Conservation (phyloP, 2,329 filamentous ascomycete species). For the Ceratocystis harringtonii region DNA sequence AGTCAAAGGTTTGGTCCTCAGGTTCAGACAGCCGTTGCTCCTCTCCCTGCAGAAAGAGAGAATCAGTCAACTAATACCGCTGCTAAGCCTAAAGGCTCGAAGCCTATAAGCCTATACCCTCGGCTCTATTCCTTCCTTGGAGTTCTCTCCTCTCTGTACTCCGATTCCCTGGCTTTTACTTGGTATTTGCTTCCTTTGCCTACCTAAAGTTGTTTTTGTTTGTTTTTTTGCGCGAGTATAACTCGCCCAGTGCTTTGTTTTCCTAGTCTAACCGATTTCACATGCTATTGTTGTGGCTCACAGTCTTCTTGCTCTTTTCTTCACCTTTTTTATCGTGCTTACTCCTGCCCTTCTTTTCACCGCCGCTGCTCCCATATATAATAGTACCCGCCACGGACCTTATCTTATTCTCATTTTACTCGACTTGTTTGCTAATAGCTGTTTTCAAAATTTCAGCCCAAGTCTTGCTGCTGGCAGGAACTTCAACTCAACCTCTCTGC, state of each 20-base stretch:
- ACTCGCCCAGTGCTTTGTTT: not conserved
- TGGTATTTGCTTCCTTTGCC: not conserved
- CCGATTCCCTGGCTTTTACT: not conserved
- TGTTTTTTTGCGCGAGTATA: not conserved
- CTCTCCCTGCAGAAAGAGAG: not conserved
- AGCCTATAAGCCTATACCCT: not conserved
- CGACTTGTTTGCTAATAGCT: not conserved
- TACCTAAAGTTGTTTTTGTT: not conserved
- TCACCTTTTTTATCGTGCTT: not conserved
- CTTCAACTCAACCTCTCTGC: not conserved
- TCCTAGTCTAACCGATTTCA: not conserved
- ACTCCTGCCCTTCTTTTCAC: not conserved
- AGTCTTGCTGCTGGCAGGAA: not conserved
- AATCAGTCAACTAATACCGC: too few species aligned
- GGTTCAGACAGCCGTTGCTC: not conserved
- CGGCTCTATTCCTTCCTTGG: constrained; percentile 2
- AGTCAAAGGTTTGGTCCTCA: too few species aligned
- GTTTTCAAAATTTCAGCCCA: constrained; percentile 1
- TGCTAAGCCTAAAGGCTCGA: too few species aligned
- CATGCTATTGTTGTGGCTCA: not conserved
- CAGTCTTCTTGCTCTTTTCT: not conserved
- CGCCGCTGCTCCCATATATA: not conserved
- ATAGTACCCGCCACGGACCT: not conserved
- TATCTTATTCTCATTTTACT: too few species aligned
- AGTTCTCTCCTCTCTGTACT: not conserved